Conservation (phyloP, 176 grass and related monocot genomes). For the Oropetium thomaeum region DNA sequence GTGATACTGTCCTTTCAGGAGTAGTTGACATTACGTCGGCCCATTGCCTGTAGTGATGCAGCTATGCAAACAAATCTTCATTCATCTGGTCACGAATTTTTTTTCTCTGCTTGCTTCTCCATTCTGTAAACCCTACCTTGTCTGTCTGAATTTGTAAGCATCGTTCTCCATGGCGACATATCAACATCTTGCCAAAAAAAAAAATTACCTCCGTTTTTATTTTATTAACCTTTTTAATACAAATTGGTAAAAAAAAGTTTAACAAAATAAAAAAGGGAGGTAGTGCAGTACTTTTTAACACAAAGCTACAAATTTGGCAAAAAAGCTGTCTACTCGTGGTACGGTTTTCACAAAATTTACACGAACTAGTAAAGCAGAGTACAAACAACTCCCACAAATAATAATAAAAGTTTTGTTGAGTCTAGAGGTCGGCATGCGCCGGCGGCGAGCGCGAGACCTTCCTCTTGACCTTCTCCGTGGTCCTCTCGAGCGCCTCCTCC, state of each 20-base stretch:
- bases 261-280: too few relatives aligned
- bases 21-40: neutral
- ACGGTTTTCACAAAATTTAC: neutral
- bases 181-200: neutral
- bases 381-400: too few relatives aligned
- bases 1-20: neutral
- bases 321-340: too few relatives aligned
- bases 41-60: neutral
- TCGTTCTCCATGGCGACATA: neutral
- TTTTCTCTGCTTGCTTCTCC: neutral
- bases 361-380: neutral
- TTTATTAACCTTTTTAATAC: too few relatives aligned
- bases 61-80: neutral
- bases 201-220: too few relatives aligned
- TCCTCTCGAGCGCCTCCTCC: slow-evolving; percentile 40
- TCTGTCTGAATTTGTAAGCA: neutral
- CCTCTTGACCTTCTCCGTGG: slow-evolving; percentile 49
- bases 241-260: too few relatives aligned
- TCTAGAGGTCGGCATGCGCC: slow-evolving; percentile 29
- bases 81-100: neutral
- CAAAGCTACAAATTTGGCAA: neutral
- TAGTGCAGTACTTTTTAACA: too few relatives aligned
- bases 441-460: slow-evolving; percentile 33
- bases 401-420: neutral
- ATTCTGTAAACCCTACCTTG: neutral